Base-by-base conservation (phyloP, 192 early-diverging fungal species). In the Entomortierella parvispora region DNA sequence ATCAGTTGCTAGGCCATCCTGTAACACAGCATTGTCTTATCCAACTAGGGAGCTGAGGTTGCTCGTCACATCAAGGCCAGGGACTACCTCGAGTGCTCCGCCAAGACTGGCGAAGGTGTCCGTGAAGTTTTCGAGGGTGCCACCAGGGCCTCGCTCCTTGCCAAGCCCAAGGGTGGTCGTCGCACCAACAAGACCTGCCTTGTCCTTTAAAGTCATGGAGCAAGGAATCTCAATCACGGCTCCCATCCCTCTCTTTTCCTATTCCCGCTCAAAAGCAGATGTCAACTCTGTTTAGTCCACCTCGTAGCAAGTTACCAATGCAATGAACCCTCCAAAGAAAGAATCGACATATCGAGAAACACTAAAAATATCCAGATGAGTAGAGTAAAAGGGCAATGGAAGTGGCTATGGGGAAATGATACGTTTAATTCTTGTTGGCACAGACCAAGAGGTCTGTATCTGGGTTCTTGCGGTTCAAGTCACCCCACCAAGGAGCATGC, bases 51-150 rank as follows among this genome's bases (percentile, higher is more conserved):
- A 54, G 65, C 84, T 33, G 84, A 69, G 20, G 89, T 94, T 54
- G 95, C 96, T n/a, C 84, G 90, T 34, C 87, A 89, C 72, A 96
- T 99, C 80, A 83, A 85, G 47, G 97, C 97, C 22, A 84, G 85
- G 80, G 90, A 91, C 69, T 97, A 97, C 77, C 69, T 96, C 46
- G 95, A 98, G 84, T 98, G 96, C 80, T 94, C 92, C 52, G 94
- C 95, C 60, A 91, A 88, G 80, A 87, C 87, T 58, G 87, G 87
- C 48, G 71, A 88, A 40, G 95, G 95, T 74, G 94, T 99, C 34
- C 81, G 82, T 57, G 93, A 95, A 62, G 91, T 95, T 14, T 97
- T 97, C 84, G 91, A 93, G 79, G 80, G 88, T 45, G 94, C 94
- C 4, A 93, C 96, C 11, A 88, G 94, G 34, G 94, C 93, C 14